phyloP scores from a whole-genome alignment of 306 rosid species.

The Cicer bijugum region DNA sequence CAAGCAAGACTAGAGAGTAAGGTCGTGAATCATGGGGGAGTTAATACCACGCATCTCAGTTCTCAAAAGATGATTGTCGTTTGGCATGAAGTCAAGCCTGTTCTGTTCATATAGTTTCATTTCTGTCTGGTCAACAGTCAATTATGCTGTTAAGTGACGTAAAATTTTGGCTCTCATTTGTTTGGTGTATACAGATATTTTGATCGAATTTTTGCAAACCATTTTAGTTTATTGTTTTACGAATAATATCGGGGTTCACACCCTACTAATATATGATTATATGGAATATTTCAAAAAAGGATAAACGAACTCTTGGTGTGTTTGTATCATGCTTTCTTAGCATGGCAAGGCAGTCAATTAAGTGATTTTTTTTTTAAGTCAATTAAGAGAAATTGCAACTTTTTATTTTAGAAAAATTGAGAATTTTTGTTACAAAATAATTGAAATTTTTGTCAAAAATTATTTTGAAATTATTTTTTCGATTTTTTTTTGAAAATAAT shows the following conservation, averaged over 20 bases:
- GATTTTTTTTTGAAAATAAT: too few species aligned
- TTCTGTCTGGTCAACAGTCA: constrained; percentile 21
- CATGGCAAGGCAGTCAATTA: neutral
- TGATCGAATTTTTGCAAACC: constrained; percentile 29
- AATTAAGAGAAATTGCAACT: too few species aligned
- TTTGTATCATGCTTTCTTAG: neutral
- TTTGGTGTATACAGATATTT: constrained; percentile 23
- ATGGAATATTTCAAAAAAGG: neutral
- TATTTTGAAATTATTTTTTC: too few species aligned
- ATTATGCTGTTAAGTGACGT: constrained; percentile 35
- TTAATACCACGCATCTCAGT: constrained; percentile 13
- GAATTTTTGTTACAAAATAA: too few species aligned
- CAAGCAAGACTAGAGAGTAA: constrained; percentile 38
- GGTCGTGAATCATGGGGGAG: constrained; percentile 41
- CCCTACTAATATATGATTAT: neutral
- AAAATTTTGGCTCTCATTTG: constrained; percentile 37
- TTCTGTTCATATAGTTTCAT: constrained; percentile 43
- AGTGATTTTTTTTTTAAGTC: too few species aligned
- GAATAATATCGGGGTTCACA: neutral
- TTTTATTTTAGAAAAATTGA: too few species aligned
- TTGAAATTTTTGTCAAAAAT: too few species aligned
- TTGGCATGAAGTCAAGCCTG: constrained; percentile 25
- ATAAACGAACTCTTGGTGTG: constrained; percentile 1
- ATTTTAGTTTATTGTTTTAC: neutral
- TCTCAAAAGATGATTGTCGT: constrained; percentile 39